phyloP scores from a whole-genome alignment of 495 filamentous ascomycete genomes.

The Tuber magnatum region DNA sequence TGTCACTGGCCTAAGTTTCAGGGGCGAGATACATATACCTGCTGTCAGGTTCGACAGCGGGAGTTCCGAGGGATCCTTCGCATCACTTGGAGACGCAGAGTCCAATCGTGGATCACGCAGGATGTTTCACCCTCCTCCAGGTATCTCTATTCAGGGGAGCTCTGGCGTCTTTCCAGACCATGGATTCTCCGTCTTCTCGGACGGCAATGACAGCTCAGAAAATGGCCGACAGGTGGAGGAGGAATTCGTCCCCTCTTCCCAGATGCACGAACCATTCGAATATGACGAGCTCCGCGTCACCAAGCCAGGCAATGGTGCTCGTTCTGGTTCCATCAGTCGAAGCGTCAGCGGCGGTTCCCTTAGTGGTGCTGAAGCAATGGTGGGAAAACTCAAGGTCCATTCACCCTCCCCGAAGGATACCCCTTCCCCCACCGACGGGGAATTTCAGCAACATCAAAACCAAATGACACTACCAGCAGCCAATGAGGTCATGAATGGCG shows the following conservation, averaged over 20 bases:
- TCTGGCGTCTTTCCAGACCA: constrained; percentile 23
- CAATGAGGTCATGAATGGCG: not conserved
- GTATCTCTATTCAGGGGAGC: constrained; percentile 16
- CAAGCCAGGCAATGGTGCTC: constrained; percentile 1
- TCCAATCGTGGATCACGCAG: constrained; percentile 19
- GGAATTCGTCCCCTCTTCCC: constrained; percentile 1
- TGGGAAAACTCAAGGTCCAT: constrained; percentile 28
- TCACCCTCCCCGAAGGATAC: constrained; percentile 18
- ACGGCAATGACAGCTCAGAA: not conserved
- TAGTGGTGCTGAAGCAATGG: constrained; percentile 17
- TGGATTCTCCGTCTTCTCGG: constrained; percentile 13
- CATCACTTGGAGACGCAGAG: constrained; percentile 31
- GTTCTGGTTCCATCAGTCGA: constrained; percentile 9
- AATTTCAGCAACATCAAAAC: constrained; percentile 3
- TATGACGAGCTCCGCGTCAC: not conserved
- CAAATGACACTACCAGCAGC: constrained; percentile 3
- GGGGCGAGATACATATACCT: constrained; percentile 8
- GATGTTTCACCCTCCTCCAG: constrained; percentile 24
- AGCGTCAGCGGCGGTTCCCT: constrained; percentile 22
- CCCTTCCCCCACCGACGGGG: constrained; percentile 9
- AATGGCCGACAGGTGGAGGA: not conserved
- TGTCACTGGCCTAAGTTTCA: constrained; percentile 7
- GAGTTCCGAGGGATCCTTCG: constrained; percentile 16
- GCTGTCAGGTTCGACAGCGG: constrained; percentile 6
- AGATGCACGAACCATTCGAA: constrained; percentile 7